Evolutionary conservation across 306 rosid species (phyloP).

Genomic region (Senna siamea): DNA sequence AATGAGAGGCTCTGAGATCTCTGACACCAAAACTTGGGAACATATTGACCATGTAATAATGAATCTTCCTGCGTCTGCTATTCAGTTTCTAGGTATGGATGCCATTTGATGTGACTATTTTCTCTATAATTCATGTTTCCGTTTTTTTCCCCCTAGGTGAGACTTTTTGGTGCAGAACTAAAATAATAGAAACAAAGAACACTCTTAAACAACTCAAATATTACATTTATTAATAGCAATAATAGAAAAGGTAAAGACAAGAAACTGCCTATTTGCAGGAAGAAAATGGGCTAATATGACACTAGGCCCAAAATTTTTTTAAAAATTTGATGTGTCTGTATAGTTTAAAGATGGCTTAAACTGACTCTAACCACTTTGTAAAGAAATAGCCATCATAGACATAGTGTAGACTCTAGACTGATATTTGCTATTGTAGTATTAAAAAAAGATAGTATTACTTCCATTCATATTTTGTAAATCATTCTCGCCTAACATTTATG

Average conservation of each 20-base stretch:
- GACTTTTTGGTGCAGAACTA: neutral
- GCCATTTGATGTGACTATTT: constrained; percentile 24
- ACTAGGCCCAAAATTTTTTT: neutral
- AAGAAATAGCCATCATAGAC: too few species aligned
- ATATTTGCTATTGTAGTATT: too few species aligned
- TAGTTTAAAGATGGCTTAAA: too few species aligned
- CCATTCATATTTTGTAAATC: too few species aligned
- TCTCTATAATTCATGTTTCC: constrained; percentile 22
- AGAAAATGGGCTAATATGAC: neutral
- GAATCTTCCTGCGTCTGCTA: constrained; percentile 96
- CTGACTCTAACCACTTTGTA: too few species aligned
- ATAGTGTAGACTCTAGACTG: too few species aligned
- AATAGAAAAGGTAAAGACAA: neutral
- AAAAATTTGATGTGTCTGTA: too few species aligned
- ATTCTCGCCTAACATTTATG: too few species aligned
- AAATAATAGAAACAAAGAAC: neutral
- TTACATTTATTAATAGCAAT: neutral
- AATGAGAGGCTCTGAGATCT: constrained; percentile 53
- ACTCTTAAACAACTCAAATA: neutral
- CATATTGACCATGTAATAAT: constrained; percentile 88
- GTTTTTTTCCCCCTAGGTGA: neutral
- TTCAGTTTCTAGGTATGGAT: constrained; percentile 78
- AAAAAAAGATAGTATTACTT: too few species aligned
- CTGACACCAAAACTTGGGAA: constrained; percentile 65
- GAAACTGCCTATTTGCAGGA: neutral